phyloP scores from a whole-genome alignment of 768 basidiomycete species.

The Boletus eberwhitei region DNA sequence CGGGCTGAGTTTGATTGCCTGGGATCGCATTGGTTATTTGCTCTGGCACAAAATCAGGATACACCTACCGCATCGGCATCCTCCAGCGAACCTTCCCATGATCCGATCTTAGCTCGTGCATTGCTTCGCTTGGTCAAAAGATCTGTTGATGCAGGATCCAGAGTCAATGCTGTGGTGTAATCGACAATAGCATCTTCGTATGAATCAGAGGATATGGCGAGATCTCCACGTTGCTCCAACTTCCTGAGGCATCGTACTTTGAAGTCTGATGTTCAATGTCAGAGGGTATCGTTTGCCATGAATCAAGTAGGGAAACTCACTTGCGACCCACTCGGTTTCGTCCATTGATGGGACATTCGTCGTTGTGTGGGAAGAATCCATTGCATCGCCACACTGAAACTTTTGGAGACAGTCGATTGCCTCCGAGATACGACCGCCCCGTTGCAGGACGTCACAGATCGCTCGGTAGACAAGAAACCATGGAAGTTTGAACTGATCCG shows the following conservation, averaged over 20 bases:
- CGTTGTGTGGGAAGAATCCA: too few species aligned
- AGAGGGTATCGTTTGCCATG: too few species aligned
- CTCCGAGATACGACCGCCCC: not conserved
- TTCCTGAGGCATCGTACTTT: too few species aligned
- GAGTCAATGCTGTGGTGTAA: not conserved
- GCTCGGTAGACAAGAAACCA: not conserved
- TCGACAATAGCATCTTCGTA: too few species aligned
- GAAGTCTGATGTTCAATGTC: too few species aligned
- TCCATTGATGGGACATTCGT: too few species aligned
- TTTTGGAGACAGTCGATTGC: not conserved
- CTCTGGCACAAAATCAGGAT: too few species aligned
- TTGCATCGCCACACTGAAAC: not conserved
- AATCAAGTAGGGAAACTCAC: too few species aligned
- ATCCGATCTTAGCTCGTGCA: not conserved
- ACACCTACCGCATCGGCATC: not conserved
- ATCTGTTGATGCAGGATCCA: not conserved
- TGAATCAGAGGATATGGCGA: not conserved
- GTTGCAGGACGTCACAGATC: not conserved
- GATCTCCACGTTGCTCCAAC: too few species aligned
- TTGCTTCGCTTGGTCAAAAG: not conserved
- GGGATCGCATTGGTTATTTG: too few species aligned
- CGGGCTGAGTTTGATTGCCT: not conserved
- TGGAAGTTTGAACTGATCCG: constrained; percentile 1
- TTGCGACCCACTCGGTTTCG: too few species aligned
- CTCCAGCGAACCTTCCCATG: not conserved